phyloP scores from a whole-genome alignment of 2,329 filamentous ascomycete species.

The Botrytis paeoniae region DNA sequence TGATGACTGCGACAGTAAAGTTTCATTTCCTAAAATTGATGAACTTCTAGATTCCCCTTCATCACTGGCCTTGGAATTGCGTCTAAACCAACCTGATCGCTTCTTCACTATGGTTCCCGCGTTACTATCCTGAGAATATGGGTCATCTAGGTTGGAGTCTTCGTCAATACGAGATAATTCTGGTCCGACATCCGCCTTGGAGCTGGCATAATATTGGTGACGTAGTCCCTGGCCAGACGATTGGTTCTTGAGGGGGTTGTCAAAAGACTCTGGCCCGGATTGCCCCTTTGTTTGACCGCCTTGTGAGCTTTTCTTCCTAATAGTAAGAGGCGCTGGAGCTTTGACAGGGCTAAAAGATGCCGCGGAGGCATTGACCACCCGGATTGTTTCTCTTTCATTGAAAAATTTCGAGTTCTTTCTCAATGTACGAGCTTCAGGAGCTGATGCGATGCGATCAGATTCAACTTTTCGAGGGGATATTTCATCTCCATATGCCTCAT shows the following conservation, averaged over 20 bases:
- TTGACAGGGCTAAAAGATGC: slow-evolving; percentile 33
- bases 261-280: not conserved
- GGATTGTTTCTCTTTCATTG: slow-evolving; percentile 32
- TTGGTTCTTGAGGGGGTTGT: slow-evolving; percentile 10
- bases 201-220: slow-evolving; percentile 27
- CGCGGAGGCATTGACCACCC: slow-evolving; percentile 31
- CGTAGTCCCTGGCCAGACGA: slow-evolving; percentile 26
- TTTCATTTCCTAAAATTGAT: slow-evolving; percentile 20
- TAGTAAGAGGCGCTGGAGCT: slow-evolving; percentile 36
- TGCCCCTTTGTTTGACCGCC: slow-evolving; percentile 12
- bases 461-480: slow-evolving; percentile 23
- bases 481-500: slow-evolving; percentile 31
- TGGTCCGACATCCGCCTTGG: slow-evolving; percentile 15
- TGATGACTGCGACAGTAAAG: slow-evolving; percentile 23
- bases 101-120: slow-evolving; percentile 34
- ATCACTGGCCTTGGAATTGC: slow-evolving; percentile 31
- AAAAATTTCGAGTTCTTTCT: slow-evolving; percentile 16
- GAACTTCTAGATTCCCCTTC: slow-evolving; percentile 26
- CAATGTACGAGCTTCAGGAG: slow-evolving; percentile 32
- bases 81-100: slow-evolving; percentile 37
- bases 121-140: slow-evolving; percentile 26
- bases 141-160: slow-evolving; percentile 24
- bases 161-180: slow-evolving; percentile 30
- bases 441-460: slow-evolving; percentile 33
- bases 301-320: slow-evolving; percentile 36